These are phyloP conservation scores for Linderina pennispora DNA, from an alignment of 192 early-diverging fungal genomes.

Conservation along the genomic window DNA sequence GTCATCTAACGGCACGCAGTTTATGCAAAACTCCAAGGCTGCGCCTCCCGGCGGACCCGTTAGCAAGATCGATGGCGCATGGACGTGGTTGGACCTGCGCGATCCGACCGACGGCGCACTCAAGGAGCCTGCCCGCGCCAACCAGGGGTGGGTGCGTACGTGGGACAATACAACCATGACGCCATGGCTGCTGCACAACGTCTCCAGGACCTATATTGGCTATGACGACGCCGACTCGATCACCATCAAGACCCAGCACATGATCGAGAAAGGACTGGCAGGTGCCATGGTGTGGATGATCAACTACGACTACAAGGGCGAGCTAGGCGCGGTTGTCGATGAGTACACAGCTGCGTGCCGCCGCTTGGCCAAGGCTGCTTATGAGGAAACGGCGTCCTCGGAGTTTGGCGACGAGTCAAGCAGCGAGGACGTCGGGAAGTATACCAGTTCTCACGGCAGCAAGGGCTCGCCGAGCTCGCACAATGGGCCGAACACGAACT, in stretches of 20 bases:
- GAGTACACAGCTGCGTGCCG: slow-evolving; percentile 19
- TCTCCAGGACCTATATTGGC: slow-evolving; percentile 56
- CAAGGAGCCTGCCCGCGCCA: slow-evolving; percentile 9
- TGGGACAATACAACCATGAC: slow-evolving; percentile 60
- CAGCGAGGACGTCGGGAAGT: neutral
- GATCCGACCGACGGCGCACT: slow-evolving; percentile 29
- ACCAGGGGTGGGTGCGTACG: slow-evolving; percentile 53
- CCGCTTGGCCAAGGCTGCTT: slow-evolving; percentile 6
- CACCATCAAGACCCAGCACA: slow-evolving; percentile 50
- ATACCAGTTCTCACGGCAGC: neutral
- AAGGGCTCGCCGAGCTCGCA: neutral
- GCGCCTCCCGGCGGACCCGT: slow-evolving; percentile 33
- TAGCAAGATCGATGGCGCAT: slow-evolving; percentile 37
- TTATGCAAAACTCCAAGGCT: slow-evolving; percentile 25
- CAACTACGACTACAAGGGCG: slow-evolving; percentile 55
- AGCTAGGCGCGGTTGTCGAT: slow-evolving; percentile 43
- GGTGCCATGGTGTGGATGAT: slow-evolving; percentile 72
- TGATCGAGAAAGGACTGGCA: slow-evolving; percentile 45
- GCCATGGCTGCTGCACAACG: slow-evolving; percentile 64
- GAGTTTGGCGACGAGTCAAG: neutral
- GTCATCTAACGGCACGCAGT: slow-evolving; percentile 7
- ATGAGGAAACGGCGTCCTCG: neutral
- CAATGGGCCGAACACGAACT: no score
- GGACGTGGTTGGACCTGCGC: slow-evolving; percentile 42
- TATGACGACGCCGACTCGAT: slow-evolving; percentile 65